These are phyloP conservation scores for Peribolospora kevripleyi DNA, from an alignment of 768 basidiomycete genomes.

Conservation along the genomic window DNA sequence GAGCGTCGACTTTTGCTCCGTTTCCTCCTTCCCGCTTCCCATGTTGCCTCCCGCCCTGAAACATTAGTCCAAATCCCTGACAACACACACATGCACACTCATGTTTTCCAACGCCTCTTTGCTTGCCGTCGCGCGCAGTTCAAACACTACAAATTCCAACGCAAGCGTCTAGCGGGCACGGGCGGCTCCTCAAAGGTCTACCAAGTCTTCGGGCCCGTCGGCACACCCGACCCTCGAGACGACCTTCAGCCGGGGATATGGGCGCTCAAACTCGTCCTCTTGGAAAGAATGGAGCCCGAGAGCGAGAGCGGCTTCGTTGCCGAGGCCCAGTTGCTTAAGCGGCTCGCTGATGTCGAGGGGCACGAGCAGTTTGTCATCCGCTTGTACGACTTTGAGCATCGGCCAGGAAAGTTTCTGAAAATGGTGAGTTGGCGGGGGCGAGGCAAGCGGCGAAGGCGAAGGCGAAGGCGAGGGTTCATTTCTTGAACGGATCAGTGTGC, in stretches of 20 bases:
- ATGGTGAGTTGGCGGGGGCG: too few relatives aligned
- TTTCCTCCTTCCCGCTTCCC: not conserved
- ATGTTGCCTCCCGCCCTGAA: not conserved
- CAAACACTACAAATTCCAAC: constrained; percentile 13
- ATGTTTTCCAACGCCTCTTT: not conserved
- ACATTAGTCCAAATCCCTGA: not conserved
- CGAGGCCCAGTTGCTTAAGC: constrained; percentile 74
- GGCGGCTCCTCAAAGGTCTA: constrained; percentile 93
- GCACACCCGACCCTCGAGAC: constrained; percentile 26
- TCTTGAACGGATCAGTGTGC: too few relatives aligned
- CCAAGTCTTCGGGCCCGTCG: constrained; percentile 29
- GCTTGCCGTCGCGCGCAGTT: not conserved
- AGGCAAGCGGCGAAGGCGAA: too few relatives aligned
- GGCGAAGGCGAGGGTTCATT: too few relatives aligned
- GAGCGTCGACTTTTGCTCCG: not conserved
- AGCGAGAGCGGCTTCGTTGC: constrained; percentile 85
- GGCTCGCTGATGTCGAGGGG: constrained; percentile 24
- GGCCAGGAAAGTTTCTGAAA: constrained; percentile 59
- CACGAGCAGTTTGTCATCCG: too few relatives aligned
- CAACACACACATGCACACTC: not conserved
- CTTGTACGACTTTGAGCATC: too few relatives aligned
- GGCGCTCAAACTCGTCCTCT: constrained; percentile 79
- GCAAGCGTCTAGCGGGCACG: constrained; percentile 38
- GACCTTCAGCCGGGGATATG: constrained; percentile 39
- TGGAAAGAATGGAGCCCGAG: constrained; percentile 56